These are phyloP conservation scores for Umbellularia californica DNA, from an alignment of 164 flowering plant genomes.

Conservation along the genomic window DNA sequence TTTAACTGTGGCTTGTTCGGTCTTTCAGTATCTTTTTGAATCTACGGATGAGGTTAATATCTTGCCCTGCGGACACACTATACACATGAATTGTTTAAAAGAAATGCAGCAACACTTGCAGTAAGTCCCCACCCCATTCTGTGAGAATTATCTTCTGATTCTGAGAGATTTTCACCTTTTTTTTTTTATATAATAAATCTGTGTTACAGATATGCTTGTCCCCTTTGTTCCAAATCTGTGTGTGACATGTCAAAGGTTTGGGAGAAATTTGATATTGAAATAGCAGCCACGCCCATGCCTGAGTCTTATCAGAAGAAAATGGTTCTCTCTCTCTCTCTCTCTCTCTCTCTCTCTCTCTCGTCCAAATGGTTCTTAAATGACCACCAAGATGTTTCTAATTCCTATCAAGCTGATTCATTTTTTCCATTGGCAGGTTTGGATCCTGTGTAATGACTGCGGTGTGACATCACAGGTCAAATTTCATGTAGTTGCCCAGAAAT, in stretches of 20 bases:
- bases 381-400: neutral
- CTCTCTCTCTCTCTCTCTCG: neutral
- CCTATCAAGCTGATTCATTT: conserved; percentile 1
- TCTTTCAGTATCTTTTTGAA: conserved; percentile 73
- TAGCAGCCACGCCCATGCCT: conserved; percentile 90
- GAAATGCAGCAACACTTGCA: conserved; percentile 86
- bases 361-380: neutral
- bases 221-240: conserved; percentile 89
- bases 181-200: neutral
- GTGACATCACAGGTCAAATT: conserved; percentile 50
- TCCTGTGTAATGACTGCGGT: conserved; percentile 85
- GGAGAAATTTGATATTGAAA: conserved; percentile 83
- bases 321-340: conserved; percentile 30
- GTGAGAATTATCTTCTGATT: neutral
- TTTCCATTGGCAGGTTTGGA: conserved; percentile 50
- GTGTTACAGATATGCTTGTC: conserved; percentile 73
- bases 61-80: conserved; percentile 92
- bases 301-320: conserved; percentile 58
- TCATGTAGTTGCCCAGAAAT: conserved; percentile 80
- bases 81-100: conserved; percentile 73
- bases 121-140: conserved; percentile 38
- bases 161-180: no score
- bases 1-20: neutral
- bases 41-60: conserved; percentile 59
- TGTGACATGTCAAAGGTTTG: conserved; percentile 97